Evolutionary conservation across 352 stramenopile genomes (phyloP).

Genomic region (Globisporangium yorkense): DNA sequence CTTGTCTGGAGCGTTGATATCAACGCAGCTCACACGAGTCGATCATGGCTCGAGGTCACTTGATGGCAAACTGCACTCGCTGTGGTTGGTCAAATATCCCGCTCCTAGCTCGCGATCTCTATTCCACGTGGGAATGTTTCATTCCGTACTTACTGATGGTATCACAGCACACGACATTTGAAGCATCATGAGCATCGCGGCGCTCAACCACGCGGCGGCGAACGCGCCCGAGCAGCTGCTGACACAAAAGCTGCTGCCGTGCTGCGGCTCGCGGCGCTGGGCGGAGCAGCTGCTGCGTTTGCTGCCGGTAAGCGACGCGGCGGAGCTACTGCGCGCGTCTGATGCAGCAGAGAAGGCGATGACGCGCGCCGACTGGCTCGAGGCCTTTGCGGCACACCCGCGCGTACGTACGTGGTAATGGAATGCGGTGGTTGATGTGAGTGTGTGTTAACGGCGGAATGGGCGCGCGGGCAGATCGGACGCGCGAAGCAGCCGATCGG

Average conservation of each 20-base stretch:
- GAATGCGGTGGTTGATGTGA: neutral
- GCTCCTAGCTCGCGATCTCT: neutral
- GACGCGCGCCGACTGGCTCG: constrained; percentile 50
- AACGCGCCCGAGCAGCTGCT: constrained; percentile 20
- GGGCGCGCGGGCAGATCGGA: constrained; percentile 37
- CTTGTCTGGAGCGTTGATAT: too few relatives aligned
- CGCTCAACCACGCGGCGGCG: constrained; percentile 35
- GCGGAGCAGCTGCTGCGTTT: constrained; percentile 27
- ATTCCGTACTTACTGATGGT: too few relatives aligned
- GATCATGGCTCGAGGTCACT: too few relatives aligned
- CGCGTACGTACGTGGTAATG: constrained; percentile 19
- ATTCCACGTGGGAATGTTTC: neutral
- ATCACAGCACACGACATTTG: too few relatives aligned
- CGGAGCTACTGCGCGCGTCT: constrained; percentile 30
- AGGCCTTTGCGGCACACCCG: constrained; percentile 64
- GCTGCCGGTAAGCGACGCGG: constrained; percentile 37
- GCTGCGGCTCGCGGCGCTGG: constrained; percentile 56
- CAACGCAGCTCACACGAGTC: too few relatives aligned
- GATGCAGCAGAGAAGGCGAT: constrained; percentile 36
- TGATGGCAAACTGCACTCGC: too few relatives aligned
- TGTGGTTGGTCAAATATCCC: too few relatives aligned
- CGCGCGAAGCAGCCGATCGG: constrained; percentile 59
- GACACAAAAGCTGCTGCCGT: constrained; percentile 39
- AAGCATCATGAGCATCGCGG: constrained; percentile 10
- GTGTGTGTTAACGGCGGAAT: neutral